phyloP scores from a whole-genome alignment of 2,329 filamentous ascomycete genomes.

The Didymella keratinophila region DNA sequence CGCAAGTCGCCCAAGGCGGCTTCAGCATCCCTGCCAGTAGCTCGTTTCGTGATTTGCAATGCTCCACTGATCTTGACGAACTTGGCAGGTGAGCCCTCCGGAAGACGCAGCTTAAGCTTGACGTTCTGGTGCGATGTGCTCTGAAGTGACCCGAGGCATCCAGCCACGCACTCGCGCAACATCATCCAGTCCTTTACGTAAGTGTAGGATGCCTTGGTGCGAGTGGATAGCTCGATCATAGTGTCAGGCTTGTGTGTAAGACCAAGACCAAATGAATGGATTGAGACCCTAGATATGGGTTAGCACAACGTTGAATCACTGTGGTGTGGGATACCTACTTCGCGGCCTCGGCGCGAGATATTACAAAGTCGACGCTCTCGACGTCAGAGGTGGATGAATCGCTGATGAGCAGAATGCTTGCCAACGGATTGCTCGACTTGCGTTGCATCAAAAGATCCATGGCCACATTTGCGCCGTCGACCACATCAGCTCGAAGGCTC shows the following conservation, averaged over 20 bases:
- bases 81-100: conserved; percentile 95
- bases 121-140: conserved; percentile 98
- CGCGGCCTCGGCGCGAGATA: conserved; percentile 93
- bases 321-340: conserved; percentile 68
- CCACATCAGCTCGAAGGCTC: conserved; percentile 93
- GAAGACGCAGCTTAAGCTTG: conserved; percentile 90
- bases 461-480: conserved; percentile 95
- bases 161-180: conserved; percentile 93
- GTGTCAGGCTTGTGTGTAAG: conserved; percentile 98
- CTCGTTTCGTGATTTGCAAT: conserved; percentile 93
- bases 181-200: conserved; percentile 99
- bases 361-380: conserved; percentile 96
- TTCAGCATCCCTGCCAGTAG: conserved; percentile 92
- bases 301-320: conserved; percentile 18
- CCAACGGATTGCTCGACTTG: conserved; percentile 93
- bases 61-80: conserved; percentile 99
- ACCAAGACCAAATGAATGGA: conserved; percentile 95
- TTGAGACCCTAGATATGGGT: conserved; percentile 72
- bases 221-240: conserved; percentile 95
- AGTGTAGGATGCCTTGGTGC: conserved; percentile 95
- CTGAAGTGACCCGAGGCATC: conserved; percentile 90
- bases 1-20: conserved; percentile 89
- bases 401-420: conserved; percentile 95
- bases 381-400: conserved; percentile 94
- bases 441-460: conserved; percentile 99